phyloP scores from a whole-genome alignment of 768 basidiomycete species.

The Suillus spraguei region DNA sequence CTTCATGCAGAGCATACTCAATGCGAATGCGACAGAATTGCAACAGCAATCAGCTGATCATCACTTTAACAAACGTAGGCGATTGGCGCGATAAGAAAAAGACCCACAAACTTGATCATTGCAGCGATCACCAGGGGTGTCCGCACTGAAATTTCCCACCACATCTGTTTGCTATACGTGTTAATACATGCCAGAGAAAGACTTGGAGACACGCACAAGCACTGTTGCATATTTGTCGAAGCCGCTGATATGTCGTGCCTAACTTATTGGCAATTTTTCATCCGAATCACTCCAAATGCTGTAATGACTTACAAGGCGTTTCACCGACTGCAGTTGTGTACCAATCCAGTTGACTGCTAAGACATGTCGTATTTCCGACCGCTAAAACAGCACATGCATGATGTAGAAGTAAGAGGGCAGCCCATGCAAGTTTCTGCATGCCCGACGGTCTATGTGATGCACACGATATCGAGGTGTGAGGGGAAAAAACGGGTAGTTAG shows the following conservation, averaged over 20 bases:
- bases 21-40: conserved; percentile 24
- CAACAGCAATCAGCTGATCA: conserved; percentile 22
- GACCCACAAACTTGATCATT: conserved; percentile 8
- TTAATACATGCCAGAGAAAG: background rate
- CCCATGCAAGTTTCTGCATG: background rate
- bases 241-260: conserved; percentile 27
- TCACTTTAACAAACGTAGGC: background rate
- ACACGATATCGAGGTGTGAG: background rate
- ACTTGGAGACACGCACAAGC: conserved; percentile 15
- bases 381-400: background rate
- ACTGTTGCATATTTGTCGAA: conserved; percentile 24
- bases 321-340: conserved; percentile 26
- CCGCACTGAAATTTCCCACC: background rate
- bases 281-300: background rate
- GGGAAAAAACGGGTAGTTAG: background rate
- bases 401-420: background rate
- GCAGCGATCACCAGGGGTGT: conserved; percentile 9
- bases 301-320: conserved; percentile 22
- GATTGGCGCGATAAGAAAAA: background rate
- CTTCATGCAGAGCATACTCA: conserved; percentile 31
- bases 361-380: conserved; percentile 22
- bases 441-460: background rate
- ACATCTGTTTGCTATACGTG: background rate
- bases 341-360: conserved; percentile 20
- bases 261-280: background rate